These are phyloP conservation scores for Seiridium cupressi DNA, from an alignment of 2,329 filamentous ascomycete species.

Conservation along the genomic window DNA sequence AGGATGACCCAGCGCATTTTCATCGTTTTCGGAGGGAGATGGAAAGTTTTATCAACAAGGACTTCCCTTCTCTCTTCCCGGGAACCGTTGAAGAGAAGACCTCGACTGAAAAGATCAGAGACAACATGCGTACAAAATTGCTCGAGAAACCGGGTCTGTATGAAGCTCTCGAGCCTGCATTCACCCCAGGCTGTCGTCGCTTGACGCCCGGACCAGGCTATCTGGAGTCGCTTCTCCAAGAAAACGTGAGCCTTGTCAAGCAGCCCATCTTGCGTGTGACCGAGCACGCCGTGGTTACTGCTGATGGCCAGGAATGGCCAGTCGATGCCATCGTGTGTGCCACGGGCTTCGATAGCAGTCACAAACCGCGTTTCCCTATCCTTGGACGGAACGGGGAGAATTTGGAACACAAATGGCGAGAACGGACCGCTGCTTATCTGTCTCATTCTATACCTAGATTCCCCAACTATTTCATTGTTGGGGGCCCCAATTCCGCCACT, in stretches of 20 bases:
- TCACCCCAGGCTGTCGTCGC: not conserved
- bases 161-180: not conserved
- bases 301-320: not conserved
- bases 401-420: not conserved
- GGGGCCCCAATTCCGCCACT: not conserved
- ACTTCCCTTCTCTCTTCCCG: not conserved
- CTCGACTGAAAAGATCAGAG: not conserved
- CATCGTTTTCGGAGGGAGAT: not conserved
- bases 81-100: not conserved
- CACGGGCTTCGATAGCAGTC: not conserved
- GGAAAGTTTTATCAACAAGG: slow-evolving; percentile 1
- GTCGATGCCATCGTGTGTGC: not conserved
- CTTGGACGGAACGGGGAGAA: not conserved
- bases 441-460: not conserved
- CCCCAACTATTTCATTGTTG: not conserved
- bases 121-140: not conserved
- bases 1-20: not conserved
- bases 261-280: not conserved
- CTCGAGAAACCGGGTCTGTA: not conserved
- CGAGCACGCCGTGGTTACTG: not conserved
- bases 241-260: not conserved
- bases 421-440: not conserved
- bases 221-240: not conserved
- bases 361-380: not conserved
- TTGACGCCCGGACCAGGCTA: not conserved